phyloP scores from a whole-genome alignment of 169 alveolate genomes.

The Eimeria praecox region DNA sequence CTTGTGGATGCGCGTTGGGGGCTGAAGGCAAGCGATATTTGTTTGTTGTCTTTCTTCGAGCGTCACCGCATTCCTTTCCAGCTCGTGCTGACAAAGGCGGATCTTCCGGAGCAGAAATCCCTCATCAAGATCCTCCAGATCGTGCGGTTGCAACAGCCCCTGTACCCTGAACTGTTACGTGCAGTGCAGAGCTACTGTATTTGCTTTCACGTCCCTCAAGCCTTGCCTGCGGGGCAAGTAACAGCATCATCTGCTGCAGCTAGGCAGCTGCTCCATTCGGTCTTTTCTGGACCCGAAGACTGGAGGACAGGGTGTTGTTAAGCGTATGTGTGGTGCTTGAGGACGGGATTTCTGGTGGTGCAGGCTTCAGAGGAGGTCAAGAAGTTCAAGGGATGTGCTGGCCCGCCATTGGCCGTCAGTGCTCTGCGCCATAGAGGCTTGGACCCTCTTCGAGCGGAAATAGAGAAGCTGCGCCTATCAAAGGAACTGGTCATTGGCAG shows the following conservation, averaged over 20 bases:
- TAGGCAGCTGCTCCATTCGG: neutral
- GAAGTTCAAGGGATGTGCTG: slow-evolving; percentile 72
- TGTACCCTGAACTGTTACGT: neutral
- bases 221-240: neutral
- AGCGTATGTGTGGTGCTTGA: neutral
- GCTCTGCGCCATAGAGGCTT: slow-evolving; percentile 78
- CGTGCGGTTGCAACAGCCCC: slow-evolving; percentile 21
- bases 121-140: slow-evolving; percentile 68
- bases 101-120: slow-evolving; percentile 63
- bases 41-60: slow-evolving; percentile 72
- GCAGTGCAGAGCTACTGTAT: neutral
- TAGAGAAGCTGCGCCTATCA: slow-evolving; percentile 55
- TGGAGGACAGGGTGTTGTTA: neutral
- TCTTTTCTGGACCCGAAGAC: neutral
- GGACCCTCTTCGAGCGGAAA: slow-evolving; percentile 67
- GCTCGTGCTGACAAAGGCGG: slow-evolving; percentile 83
- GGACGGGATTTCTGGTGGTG: neutral
- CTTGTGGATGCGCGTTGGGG: slow-evolving; percentile 79
- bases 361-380: slow-evolving; percentile 75
- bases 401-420: slow-evolving; percentile 72
- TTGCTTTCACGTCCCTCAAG: neutral
- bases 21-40: slow-evolving; percentile 72
- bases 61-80: slow-evolving; percentile 76
- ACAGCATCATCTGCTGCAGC: neutral
- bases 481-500: slow-evolving; percentile 71